Base-by-base conservation (phyloP, 306 rosid genomes). In the Medicago lupulina region DNA sequence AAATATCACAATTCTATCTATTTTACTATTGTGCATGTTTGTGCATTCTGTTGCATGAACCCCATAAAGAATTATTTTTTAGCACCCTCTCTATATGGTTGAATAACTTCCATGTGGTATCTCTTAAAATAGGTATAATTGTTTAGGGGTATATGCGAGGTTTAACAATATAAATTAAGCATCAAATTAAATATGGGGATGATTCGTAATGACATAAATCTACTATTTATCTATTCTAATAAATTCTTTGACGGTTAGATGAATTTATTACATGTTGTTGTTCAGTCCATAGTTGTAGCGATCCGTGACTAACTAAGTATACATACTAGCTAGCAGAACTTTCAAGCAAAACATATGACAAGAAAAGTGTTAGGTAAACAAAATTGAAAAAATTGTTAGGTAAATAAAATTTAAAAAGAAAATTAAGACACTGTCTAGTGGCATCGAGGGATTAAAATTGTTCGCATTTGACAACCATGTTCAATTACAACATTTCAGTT, bases 121-220 rank as follows among this genome's bases (percentile, higher is more conserved):
- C 76, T 39, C 81, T 51, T 60, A 51, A 74, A 69, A 44, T 70
- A 70, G 75, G 28, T 38, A 57, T 43, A 77, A 70, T 70, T 71
- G 54, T 18, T 67, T 34, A 59, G 73, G 71, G 70, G 53, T 49
- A 43, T 71, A 4, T 15, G n/a, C 34, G 46, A 11, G 17, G 50
- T 70, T 54, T 76, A 72, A 70, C 75, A 39, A 46, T 75, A 28
- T 69, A 74, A 60, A 40, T 43, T 74, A 54, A 62, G 57, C 73
- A 80, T 77, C 47, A 59, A 40, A 81, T 77, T 58, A 55, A 47
- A 73, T 79, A 63, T 69, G 18, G 74, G 43, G 50, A 80, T 80
- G 77, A 57, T 38, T 61, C 61, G 44, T 67, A 44, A 68, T 80
- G 84, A 69, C 76, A 73, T 70, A 71, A 83, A 76, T 76, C 73